These are phyloP conservation scores for Candida namnaoensis DNA, from an alignment of 805 yeast species.

Conservation along the genomic window DNA sequence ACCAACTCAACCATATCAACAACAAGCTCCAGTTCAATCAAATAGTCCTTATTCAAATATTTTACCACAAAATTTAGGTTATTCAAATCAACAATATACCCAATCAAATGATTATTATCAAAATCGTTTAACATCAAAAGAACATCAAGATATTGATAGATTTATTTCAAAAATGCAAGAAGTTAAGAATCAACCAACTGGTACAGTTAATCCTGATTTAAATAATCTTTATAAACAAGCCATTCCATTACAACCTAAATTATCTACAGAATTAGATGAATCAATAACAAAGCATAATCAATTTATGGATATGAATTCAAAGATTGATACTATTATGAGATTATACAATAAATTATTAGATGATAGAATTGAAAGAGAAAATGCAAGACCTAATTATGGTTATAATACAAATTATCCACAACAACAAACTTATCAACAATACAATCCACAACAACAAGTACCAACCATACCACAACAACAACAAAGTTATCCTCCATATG, in stretches of 20 bases:
- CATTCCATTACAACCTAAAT: conserved; percentile 56
- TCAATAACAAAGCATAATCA: conserved; percentile 55
- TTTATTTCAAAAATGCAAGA: conserved; percentile 61
- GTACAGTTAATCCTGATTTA: conserved; percentile 34
- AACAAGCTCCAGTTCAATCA: neutral
- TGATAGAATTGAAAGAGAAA: conserved; percentile 32
- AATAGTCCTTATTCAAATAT: conserved; percentile 8
- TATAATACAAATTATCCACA: neutral
- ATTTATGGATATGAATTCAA: conserved; percentile 66
- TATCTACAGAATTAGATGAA: conserved; percentile 49
- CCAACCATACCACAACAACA: conserved; percentile 7
- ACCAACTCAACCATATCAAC: neutral
- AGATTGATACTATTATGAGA: conserved; percentile 65
- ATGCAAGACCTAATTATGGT: neutral
- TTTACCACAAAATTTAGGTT: conserved; percentile 4
- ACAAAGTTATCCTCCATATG: conserved; percentile 11
- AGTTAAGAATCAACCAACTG: conserved; percentile 20
- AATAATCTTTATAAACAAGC: conserved; percentile 53
- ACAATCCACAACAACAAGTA: neutral
- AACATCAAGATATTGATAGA: conserved; percentile 60
- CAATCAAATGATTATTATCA: conserved; percentile 14
- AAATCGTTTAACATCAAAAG: conserved; percentile 42
- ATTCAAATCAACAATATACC: conserved; percentile 10
- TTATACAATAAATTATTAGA: conserved; percentile 75
- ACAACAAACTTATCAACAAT: neutral